Evolutionary conservation across 768 basidiomycete species (phyloP), one percentile per base, ranked within the genome.

Genomic region (Trametes punicea): DNA sequence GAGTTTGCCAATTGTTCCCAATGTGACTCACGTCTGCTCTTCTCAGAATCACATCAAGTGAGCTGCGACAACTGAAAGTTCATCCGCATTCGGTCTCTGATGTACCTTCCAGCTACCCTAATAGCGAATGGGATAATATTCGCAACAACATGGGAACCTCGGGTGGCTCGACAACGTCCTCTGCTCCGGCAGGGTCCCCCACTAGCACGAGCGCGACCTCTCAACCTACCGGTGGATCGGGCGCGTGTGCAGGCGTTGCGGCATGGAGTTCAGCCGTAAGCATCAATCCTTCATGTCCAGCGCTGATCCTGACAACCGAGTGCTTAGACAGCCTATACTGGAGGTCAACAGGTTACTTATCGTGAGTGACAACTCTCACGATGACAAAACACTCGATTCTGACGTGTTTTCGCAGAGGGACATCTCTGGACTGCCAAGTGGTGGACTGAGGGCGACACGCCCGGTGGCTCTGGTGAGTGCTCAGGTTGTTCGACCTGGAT

Each of bases 81-180:
- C 2, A 15, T 4, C 16, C 6, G 42, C 2, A 4, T 2, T 2
- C 10, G 4, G 2, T 2, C 46, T 2, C 44, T 45, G 11, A 38
- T n/a, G 11, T 27, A 7, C 33, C n/a, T 9, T 7, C 2, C 42
- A 54, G 52, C 81, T 84, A 61, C 70, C 86, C 86, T 9, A 73
- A 80, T 62, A 87, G 84, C 71, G 81, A 83, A 62, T 90, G 81
- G 80, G 82, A 83, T 67, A 88, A 88, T 68, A 78, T 88, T 60
- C 76, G 77, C 16, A 79, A 71, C 67, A 85, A 85, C 70, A 85
- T 88, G 79, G 79, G 75, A 21, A 51, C 56, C 36, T 33, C 60
- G 8, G 60, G 57, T 26, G 48, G 58, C 6, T 57, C 70, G 0
- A 64, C 70, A 11, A 61, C 67, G 16, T 41, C 62, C 15, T 7